Conservation (phyloP, 2,329 filamentous ascomycete species). For the Stachybotrys chlorohalonatus region DNA sequence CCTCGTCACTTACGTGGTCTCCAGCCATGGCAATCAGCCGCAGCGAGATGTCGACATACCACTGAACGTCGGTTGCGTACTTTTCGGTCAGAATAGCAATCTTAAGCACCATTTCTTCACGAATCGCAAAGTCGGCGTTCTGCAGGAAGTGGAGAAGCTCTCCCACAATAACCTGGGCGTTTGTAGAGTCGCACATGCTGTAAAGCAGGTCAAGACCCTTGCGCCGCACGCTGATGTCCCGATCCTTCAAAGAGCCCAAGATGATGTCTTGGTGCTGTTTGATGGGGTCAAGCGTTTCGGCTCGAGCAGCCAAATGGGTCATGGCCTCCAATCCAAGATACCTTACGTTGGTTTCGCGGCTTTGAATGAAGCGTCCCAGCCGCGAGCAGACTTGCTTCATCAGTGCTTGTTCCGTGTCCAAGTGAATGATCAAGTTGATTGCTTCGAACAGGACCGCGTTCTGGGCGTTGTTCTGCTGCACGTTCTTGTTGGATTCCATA, state of each 20-base stretch:
- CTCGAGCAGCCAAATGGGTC: conserved; percentile 90
- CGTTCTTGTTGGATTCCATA: conserved; percentile 92
- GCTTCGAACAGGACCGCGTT: conserved; percentile 97
- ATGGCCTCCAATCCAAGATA: conserved; percentile 95
- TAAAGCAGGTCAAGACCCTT: conserved; percentile 95
- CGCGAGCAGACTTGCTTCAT: conserved; percentile 94
- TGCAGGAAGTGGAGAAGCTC: conserved; percentile 92
- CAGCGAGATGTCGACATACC: conserved; percentile 97
- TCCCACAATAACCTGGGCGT: conserved; percentile 85
- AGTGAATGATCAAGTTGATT: conserved; percentile 95
- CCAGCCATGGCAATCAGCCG: conserved; percentile 92
- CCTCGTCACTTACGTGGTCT: conserved; percentile 97
- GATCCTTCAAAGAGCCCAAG: conserved; percentile 83
- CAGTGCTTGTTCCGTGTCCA: conserved; percentile 86
- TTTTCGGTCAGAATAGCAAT: conserved; percentile 98
- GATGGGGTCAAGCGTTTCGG: conserved; percentile 92
- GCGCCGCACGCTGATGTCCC: conserved; percentile 92
- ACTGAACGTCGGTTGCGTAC: conserved; percentile 95
- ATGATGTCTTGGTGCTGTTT: conserved; percentile 98
- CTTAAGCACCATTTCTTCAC: conserved; percentile 98
- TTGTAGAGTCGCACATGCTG: conserved; percentile 98
- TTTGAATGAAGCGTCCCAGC: conserved; percentile 92
- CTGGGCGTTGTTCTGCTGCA: conserved; percentile 98
- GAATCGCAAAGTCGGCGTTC: conserved; percentile 92
- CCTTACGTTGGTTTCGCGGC: conserved; percentile 91